Conservation (phyloP, 306 rosid genomes). For the Sicyos baderoa region DNA sequence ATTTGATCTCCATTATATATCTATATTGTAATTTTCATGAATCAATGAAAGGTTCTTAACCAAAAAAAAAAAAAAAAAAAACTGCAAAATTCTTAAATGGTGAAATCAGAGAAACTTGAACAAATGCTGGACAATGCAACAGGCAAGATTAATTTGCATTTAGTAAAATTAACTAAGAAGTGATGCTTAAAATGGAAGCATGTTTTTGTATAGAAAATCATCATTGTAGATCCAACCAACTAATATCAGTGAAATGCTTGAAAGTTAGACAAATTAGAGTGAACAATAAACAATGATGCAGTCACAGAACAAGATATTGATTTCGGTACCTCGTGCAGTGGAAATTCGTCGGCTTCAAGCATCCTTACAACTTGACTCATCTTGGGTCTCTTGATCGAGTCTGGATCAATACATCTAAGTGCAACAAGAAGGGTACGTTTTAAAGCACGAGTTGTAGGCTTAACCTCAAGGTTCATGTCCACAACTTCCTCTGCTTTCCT, state of each 20-base stretch:
- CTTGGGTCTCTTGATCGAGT: conserved; percentile 72
- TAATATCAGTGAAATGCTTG: background rate
- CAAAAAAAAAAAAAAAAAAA: too few species aligned
- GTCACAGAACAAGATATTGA: background rate
- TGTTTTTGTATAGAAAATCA: background rate
- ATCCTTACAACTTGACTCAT: conserved; percentile 89
- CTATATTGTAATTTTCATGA: too few species aligned
- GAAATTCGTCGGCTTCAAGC: conserved; percentile 88
- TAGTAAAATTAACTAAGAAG: background rate
- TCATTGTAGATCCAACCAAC: conserved; percentile 1
- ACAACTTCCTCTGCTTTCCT: conserved; percentile 83
- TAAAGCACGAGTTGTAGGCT: conserved; percentile 65
- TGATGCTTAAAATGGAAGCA: background rate
- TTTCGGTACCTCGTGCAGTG: conserved; percentile 58
- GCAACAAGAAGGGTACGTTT: conserved; percentile 80
- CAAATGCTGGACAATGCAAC: background rate
- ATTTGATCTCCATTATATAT: too few species aligned
- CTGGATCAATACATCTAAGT: conserved; percentile 83
- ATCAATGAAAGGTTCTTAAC: too few species aligned
- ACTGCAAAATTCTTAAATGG: background rate
- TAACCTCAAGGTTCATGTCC: conserved; percentile 62
- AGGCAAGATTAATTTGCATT: background rate
- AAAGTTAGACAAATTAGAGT: background rate
- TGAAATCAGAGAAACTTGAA: conserved; percentile 7
- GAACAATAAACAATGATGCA: too few species aligned